These are phyloP conservation scores for Gossypium arboreum DNA, from an alignment of 345 rosid species.

Conservation along the genomic window DNA sequence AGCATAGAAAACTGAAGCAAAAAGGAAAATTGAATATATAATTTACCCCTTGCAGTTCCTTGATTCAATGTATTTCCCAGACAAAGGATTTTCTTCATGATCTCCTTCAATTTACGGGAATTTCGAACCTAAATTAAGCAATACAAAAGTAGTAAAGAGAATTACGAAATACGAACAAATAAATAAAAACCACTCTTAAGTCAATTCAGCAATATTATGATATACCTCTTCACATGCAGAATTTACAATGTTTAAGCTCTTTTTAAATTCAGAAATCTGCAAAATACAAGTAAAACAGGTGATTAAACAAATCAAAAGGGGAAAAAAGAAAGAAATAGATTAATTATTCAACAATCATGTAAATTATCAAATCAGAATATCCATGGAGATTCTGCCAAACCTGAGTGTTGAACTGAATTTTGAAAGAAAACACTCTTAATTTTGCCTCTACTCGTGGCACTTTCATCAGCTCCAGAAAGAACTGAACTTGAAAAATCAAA, in stretches of 20 bases:
- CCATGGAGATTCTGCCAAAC: constrained; percentile 58
- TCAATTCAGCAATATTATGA: constrained; percentile 15
- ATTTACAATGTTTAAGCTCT: constrained; percentile 76
- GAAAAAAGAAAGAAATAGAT: constrained; percentile 11
- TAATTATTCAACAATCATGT: constrained; percentile 15
- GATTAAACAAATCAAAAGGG: neutral
- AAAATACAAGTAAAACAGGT: neutral
- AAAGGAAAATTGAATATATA: neutral
- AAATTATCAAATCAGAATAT: constrained; percentile 26
- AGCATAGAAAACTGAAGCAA: neutral
- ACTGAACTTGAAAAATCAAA: constrained; percentile 44
- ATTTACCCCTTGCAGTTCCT: constrained; percentile 97
- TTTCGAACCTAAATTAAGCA: constrained; percentile 60
- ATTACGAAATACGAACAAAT: neutral
- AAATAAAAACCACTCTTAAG: constrained; percentile 10
- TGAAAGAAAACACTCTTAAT: constrained; percentile 90
- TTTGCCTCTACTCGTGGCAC: constrained; percentile 99
- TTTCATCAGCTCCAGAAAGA: constrained; percentile 91
- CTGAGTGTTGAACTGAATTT: constrained; percentile 91
- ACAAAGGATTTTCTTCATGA: constrained; percentile 86
- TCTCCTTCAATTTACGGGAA: constrained; percentile 79
- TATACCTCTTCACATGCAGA: constrained; percentile 91
- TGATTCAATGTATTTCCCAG: constrained; percentile 90
- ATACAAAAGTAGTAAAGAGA: constrained; percentile 17
- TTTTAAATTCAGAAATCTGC: constrained; percentile 83